Evolutionary conservation across 164 flowering plant species (phyloP), one percentile per base, ranked within the genome.

Genomic region (Macadamia tetraphylla): DNA sequence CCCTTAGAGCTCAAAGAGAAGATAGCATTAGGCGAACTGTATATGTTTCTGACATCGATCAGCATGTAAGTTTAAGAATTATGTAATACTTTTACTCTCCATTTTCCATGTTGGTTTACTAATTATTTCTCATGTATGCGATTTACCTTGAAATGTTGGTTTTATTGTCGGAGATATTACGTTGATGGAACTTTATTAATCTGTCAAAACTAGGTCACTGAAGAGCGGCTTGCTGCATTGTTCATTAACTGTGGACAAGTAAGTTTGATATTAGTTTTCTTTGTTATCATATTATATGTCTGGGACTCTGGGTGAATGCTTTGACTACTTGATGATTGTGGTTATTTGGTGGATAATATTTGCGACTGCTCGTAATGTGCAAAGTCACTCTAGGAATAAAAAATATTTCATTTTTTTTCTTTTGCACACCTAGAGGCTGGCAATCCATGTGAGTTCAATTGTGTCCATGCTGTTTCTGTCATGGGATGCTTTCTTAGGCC

Each of bases 11-110:
- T 23, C 95, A 90, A 73, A 78, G 88, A 71, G 98, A 92, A 64
- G 97, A 89, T 64, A 77, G 88, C 55, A 83, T 90, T 70, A 78
- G 91, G 82, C 77, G 91, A 77, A 94, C 97, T 63, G 99, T 94
- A 5, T 94, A 94, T 88, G 97, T 94, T n/a, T 87, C 98, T 59
- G 99, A 94, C 73, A 92, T 94, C 66, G 97, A 87, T 83, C 97
- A 90, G 64, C 90, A 83, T 83, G 99, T 94, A 74, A 76, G 81
- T 40, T 35, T 46, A 35, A 51, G 29, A 6, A 23, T 8, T 35
- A 12, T 7, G 12, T 29, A 52, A 13, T 4, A 4, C 15, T 11
- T 52, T 4, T 52, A 52, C 15, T 10, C 57, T 52, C 1, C 15
- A 13, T 52, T 52, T 17, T 52, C 18, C 18, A 0, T 14, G 3